A percentile compares a stretch with the other conserved stretches of the same genome.
phyloP scores from a whole-genome alignment of 768 basidiomycete species.

The Pulveroboletus sp. region DNA sequence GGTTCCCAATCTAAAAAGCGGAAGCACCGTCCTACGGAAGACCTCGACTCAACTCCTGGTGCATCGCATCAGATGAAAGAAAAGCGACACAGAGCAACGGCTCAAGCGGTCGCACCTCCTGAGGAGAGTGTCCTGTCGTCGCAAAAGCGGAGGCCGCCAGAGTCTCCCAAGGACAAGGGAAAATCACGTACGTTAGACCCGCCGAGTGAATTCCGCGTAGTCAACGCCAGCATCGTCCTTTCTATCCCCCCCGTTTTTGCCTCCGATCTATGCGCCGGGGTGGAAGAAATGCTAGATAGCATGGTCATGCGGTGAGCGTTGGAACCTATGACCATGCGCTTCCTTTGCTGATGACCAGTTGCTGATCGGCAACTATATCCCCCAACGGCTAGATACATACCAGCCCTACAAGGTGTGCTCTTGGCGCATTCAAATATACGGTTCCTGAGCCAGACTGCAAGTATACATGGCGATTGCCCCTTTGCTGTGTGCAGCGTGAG shows the following conservation, averaged over 20 bases:
- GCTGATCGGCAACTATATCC: neutral
- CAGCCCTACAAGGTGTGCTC: constrained; percentile 81
- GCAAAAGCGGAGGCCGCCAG: constrained; percentile 19
- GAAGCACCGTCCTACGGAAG: constrained; percentile 36
- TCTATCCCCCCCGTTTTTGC: constrained; percentile 82
- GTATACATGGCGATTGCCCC: constrained; percentile 78
- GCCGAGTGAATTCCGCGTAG: constrained; percentile 51
- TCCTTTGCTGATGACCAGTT: neutral
- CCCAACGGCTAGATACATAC: constrained; percentile 64
- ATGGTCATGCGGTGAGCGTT: constrained; percentile 85
- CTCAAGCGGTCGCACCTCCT: neutral
- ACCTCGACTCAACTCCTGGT: constrained; percentile 14
- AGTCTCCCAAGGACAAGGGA: constrained; percentile 32
- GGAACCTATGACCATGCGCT: constrained; percentile 2
- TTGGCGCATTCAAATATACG: constrained; percentile 76
- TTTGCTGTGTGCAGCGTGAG: constrained; percentile 68
- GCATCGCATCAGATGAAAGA: constrained; percentile 34
- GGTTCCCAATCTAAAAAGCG: constrained; percentile 43
- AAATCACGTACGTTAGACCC: constrained; percentile 32
- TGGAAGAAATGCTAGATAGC: constrained; percentile 86
- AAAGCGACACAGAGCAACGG: constrained; percentile 23
- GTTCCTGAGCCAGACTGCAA: constrained; percentile 61
- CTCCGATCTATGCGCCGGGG: constrained; percentile 64
- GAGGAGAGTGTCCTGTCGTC: constrained; percentile 5
- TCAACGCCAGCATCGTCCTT: constrained; percentile 63